phyloP scores from a whole-genome alignment of 2,329 filamentous ascomycete species.

The Exophiala sp. region DNA sequence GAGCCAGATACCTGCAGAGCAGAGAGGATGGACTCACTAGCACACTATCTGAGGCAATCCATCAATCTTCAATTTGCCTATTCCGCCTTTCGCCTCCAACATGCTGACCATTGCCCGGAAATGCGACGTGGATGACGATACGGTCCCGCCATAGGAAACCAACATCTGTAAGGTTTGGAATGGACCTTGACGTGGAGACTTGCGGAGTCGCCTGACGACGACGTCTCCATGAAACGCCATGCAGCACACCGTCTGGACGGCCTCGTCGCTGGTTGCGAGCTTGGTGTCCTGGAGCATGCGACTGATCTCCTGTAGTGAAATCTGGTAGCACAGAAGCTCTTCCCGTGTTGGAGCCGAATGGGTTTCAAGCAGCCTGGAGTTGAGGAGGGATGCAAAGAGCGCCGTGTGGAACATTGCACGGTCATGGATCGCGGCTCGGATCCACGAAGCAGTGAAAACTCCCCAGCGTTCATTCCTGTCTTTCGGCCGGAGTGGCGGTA shows the following conservation, averaged over 20 bases:
- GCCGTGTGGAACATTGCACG: background rate
- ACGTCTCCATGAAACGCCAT: background rate
- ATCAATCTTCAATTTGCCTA: background rate
- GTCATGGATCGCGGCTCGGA: background rate
- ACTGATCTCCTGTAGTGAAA: background rate
- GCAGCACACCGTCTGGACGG: background rate
- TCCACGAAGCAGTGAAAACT: background rate
- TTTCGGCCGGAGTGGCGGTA: background rate
- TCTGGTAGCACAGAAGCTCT: background rate
- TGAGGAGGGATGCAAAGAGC: background rate
- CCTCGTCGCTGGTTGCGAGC: background rate
- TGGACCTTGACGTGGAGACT: background rate
- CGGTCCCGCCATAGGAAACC: background rate
- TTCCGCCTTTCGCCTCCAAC: background rate
- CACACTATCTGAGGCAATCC: background rate
- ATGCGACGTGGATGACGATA: background rate
- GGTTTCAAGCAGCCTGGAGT: background rate
- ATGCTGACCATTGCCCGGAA: background rate
- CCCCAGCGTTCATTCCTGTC: background rate
- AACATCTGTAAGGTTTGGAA: background rate
- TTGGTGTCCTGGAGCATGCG: background rate
- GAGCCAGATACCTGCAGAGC: background rate
- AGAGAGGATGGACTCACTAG: background rate
- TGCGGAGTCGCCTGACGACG: background rate
- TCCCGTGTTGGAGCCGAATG: background rate